These are phyloP conservation scores for Lactarius evosmus DNA, from an alignment of 768 basidiomycete species.

Conservation along the genomic window DNA sequence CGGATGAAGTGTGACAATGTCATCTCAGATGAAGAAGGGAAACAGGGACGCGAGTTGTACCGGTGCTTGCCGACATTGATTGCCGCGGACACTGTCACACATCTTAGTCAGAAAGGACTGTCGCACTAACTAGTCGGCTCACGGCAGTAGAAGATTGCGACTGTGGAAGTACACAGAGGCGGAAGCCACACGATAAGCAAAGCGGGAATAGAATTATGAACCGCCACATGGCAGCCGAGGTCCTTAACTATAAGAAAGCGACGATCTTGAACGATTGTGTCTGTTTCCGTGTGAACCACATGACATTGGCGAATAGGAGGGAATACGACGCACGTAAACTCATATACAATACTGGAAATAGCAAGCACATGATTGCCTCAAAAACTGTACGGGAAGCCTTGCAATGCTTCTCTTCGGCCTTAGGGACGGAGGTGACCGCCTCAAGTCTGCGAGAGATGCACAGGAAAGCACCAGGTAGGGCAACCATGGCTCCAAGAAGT, in stretches of 20 bases:
- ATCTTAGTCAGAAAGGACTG: neutral
- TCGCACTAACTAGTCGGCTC: neutral
- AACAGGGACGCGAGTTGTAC: slow-evolving; percentile 14
- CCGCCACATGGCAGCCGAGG: slow-evolving; percentile 27
- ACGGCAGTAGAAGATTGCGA: slow-evolving; percentile 25
- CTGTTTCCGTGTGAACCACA: slow-evolving; percentile 10
- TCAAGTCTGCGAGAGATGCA: slow-evolving; percentile 27
- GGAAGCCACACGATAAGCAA: slow-evolving; percentile 28
- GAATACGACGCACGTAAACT: slow-evolving; percentile 21
- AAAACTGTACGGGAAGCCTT: slow-evolving; percentile 3
- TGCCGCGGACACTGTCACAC: slow-evolving; percentile 18
- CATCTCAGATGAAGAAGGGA: slow-evolving; percentile 23
- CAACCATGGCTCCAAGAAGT: slow-evolving; percentile 27
- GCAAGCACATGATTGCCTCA: slow-evolving; percentile 20
- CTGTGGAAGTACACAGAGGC: slow-evolving; percentile 22
- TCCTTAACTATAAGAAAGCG: slow-evolving; percentile 26
- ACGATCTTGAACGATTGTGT: slow-evolving; percentile 26
- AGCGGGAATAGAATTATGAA: slow-evolving; percentile 23
- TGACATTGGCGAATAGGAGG: neutral
- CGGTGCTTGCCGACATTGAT: slow-evolving; percentile 22
- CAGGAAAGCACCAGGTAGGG: slow-evolving; percentile 25
- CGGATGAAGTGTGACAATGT: slow-evolving; percentile 20
- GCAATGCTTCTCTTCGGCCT: neutral
- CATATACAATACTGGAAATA: slow-evolving; percentile 25
- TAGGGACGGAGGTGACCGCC: slow-evolving; percentile 12